phyloP scores from a whole-genome alignment of 2,329 filamentous ascomycete genomes.

The Ceratocystis smalleyi region DNA sequence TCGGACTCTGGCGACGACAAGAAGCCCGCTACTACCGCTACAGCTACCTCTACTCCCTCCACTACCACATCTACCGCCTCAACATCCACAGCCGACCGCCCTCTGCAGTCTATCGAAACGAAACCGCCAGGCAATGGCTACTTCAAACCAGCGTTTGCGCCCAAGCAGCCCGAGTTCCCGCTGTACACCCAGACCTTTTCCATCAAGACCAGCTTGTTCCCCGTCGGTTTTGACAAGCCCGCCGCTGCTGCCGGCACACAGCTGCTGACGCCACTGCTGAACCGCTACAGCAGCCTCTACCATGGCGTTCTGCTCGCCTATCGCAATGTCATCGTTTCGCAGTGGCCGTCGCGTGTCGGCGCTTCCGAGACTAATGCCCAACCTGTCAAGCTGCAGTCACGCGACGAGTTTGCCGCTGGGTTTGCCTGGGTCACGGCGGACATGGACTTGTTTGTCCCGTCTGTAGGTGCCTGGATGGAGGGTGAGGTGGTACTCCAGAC shows the following conservation, averaged over 20 bases:
- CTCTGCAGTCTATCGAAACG: constrained; percentile 21
- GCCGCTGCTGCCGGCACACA: constrained; percentile 57
- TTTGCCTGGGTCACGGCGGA: constrained; percentile 83
- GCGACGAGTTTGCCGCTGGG: constrained; percentile 72
- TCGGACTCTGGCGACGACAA: constrained; percentile 19
- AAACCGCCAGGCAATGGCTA: constrained; percentile 24
- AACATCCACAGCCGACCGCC: constrained; percentile 23
- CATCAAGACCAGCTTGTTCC: constrained; percentile 61
- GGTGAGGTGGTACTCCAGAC: constrained; percentile 75
- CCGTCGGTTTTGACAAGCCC: constrained; percentile 52
- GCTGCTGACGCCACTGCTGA: constrained; percentile 57
- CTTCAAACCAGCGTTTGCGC: constrained; percentile 26
- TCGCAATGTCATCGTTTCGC: constrained; percentile 50
- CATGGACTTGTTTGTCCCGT: constrained; percentile 67
- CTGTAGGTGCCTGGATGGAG: constrained; percentile 56
- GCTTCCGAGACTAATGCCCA: constrained; percentile 35
- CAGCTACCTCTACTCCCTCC: constrained; percentile 18
- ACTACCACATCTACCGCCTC: constrained; percentile 21
- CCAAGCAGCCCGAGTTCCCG: constrained; percentile 40
- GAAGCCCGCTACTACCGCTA: constrained; percentile 21
- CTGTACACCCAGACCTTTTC: constrained; percentile 69
- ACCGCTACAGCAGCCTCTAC: constrained; percentile 60
- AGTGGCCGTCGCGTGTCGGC: constrained; percentile 36
- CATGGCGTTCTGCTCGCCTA: constrained; percentile 63
- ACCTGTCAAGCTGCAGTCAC: constrained; percentile 31